Conservation (phyloP, 2,329 filamentous ascomycete genomes). For the Allantophomopsis lycopodina region DNA sequence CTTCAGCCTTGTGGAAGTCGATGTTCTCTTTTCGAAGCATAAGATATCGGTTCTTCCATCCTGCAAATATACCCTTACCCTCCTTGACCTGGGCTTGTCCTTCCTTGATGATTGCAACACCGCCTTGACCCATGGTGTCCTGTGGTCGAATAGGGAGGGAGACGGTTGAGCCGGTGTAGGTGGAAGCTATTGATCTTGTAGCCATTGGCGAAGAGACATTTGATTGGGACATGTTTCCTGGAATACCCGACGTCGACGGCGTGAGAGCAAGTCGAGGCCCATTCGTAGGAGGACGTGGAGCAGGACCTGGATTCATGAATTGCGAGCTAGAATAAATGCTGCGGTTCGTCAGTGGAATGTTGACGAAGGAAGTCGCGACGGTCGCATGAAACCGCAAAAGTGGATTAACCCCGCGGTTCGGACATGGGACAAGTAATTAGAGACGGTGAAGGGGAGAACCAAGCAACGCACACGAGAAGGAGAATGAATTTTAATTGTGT, state of each 20-base stretch:
- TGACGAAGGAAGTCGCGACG: too few relatives aligned
- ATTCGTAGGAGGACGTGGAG: slow-evolving; percentile 77
- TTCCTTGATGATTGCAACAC: slow-evolving; percentile 65
- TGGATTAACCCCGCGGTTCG: too few relatives aligned
- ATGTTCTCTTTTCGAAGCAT: slow-evolving; percentile 86
- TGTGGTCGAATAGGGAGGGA: slow-evolving; percentile 53
- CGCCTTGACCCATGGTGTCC: slow-evolving; percentile 42
- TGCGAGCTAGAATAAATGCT: slow-evolving; percentile 47
- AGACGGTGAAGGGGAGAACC: too few relatives aligned
- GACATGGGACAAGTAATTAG: too few relatives aligned
- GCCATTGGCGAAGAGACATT: slow-evolving; percentile 53
- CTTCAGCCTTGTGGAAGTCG: slow-evolving; percentile 88
- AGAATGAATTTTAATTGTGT: too few relatives aligned
- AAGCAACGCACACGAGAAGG: too few relatives aligned
- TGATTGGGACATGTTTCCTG: slow-evolving; percentile 69
- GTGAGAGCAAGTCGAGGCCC: slow-evolving; percentile 71
- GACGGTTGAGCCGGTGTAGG: slow-evolving; percentile 59
- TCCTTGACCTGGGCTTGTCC: slow-evolving; percentile 83
- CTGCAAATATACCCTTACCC: slow-evolving; percentile 70
- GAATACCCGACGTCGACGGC: slow-evolving; percentile 55
- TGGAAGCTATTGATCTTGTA: slow-evolving; percentile 49
- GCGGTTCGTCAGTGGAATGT: neutral
- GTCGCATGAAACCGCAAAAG: too few relatives aligned
- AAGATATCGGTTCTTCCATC: slow-evolving; percentile 84
- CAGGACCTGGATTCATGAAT: slow-evolving; percentile 96